These are phyloP conservation scores for Cordyceps tenuipes DNA, from an alignment of 2,329 filamentous ascomycete species.

Conservation along the genomic window DNA sequence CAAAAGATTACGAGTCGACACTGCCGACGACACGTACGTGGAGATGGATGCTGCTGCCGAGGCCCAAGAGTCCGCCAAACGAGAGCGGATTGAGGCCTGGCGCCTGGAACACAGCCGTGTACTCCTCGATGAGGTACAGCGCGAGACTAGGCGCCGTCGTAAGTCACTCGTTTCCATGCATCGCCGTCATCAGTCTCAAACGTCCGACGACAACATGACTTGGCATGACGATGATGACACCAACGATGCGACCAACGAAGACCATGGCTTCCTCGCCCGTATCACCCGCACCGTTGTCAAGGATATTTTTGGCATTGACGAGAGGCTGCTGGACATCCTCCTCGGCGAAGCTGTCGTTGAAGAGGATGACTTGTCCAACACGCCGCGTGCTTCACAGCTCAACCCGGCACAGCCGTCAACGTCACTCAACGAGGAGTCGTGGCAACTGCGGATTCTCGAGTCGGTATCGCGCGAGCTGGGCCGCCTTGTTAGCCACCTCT, in stretches of 20 bases:
- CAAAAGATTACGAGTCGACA: conserved; percentile 48
- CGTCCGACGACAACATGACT: conserved; percentile 33
- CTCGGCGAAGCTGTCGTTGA: conserved; percentile 67
- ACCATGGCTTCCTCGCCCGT: conserved; percentile 67
- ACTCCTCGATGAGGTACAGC: conserved; percentile 80
- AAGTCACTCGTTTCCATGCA: conserved; percentile 47
- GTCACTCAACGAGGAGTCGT: conserved; percentile 37
- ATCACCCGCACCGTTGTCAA: conserved; percentile 80
- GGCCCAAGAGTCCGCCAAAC: conserved; percentile 60
- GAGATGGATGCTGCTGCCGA: neutral
- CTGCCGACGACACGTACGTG: conserved; percentile 44
- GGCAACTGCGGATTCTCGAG: conserved; percentile 74
- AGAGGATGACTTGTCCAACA: conserved; percentile 38
- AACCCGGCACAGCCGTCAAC: conserved; percentile 23
- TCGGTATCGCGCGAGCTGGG: conserved; percentile 82
- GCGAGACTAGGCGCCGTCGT: conserved; percentile 65
- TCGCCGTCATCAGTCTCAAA: conserved; percentile 20
- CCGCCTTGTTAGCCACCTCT: conserved; percentile 71
- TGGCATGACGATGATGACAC: conserved; percentile 44
- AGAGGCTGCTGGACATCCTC: conserved; percentile 73
- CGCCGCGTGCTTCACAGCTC: conserved; percentile 35
- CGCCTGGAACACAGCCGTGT: conserved; percentile 81
- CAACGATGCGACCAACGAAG: conserved; percentile 36
- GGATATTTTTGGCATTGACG: conserved; percentile 86
- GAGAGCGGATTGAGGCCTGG: conserved; percentile 84